These are phyloP conservation scores for Crithidia sp. DNA, from an alignment of 208 protist species.

Conservation along the genomic window DNA sequence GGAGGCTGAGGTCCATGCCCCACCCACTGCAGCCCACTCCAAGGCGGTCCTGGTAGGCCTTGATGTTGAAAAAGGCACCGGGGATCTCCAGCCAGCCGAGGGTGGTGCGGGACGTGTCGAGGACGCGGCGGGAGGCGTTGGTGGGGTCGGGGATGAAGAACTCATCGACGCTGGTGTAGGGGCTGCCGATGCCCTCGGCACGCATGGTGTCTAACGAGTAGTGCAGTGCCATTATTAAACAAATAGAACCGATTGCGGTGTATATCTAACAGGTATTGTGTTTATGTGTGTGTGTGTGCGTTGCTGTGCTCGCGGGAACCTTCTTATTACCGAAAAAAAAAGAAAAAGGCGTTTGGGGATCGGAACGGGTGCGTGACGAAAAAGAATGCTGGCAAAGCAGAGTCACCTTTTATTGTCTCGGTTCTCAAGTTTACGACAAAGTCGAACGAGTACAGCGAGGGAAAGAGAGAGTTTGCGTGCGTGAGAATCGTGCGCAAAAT, in stretches of 20 bases:
- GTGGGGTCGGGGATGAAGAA: slow-evolving; percentile 22
- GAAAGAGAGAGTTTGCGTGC: too few relatives aligned
- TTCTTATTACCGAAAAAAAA: neutral
- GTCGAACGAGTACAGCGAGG: too few relatives aligned
- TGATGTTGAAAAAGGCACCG: slow-evolving; percentile 32
- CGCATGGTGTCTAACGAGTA: slow-evolving; percentile 18
- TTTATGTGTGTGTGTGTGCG: neutral
- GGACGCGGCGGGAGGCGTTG: slow-evolving; percentile 17
- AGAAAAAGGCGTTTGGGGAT: neutral
- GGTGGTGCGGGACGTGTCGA: slow-evolving; percentile 30
- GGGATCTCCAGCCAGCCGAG: slow-evolving; percentile 30
- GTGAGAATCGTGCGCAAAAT: too few relatives aligned
- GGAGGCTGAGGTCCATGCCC: slow-evolving; percentile 49
- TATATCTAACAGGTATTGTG: neutral
- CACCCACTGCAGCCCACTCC: slow-evolving; percentile 35
- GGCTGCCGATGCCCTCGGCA: slow-evolving; percentile 37
- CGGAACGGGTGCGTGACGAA: too few relatives aligned
- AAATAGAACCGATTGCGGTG: neutral
- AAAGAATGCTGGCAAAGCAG: too few relatives aligned
- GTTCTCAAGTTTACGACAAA: too few relatives aligned
- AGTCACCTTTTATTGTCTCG: too few relatives aligned
- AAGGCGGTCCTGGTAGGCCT: slow-evolving; percentile 27
- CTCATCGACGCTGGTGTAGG: slow-evolving; percentile 24
- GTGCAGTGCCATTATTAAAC: slow-evolving; percentile 19
- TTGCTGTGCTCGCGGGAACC: neutral